Percentiles rank a stretch among this genome's conserved stretches.
Evolutionary conservation across 495 filamentous ascomycete species (phyloP).

Genomic region (Jackrogersella minutella): DNA sequence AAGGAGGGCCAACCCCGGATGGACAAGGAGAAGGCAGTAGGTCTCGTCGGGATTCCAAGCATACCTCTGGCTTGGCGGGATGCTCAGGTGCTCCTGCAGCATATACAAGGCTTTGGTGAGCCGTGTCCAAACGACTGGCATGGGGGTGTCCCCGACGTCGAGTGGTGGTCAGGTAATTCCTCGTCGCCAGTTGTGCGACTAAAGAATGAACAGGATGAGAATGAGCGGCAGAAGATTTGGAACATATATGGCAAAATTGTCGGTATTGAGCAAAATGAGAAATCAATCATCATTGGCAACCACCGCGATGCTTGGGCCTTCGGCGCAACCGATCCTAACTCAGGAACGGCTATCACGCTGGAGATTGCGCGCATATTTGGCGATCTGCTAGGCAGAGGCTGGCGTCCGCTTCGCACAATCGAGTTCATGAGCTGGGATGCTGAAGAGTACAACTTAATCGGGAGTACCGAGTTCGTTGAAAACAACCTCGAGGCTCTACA

Average conservation of each 20-base stretch:
- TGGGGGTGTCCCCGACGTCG: constrained; percentile 74
- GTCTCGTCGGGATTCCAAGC: constrained; percentile 83
- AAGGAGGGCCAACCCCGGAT: constrained; percentile 71
- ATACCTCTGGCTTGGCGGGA: constrained; percentile 89
- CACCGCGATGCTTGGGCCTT: constrained; percentile 95
- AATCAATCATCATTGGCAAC: constrained; percentile 90
- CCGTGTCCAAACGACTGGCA: constrained; percentile 76
- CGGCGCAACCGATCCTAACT: constrained; percentile 84
- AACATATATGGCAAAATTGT: constrained; percentile 85
- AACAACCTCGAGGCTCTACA: constrained; percentile 82
- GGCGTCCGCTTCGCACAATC: constrained; percentile 91
- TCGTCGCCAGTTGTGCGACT: constrained; percentile 81
- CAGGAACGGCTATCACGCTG: constrained; percentile 88
- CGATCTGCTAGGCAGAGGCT: constrained; percentile 74
- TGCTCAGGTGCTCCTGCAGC: constrained; percentile 79
- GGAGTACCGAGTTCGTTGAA: constrained; percentile 95
- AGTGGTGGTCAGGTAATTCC: constrained; percentile 83
- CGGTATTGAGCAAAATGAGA: constrained; percentile 83
- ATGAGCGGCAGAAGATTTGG: constrained; percentile 82
- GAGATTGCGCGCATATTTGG: constrained; percentile 87
- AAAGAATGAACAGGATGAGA: constrained; percentile 88
- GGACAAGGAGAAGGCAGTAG: constrained; percentile 72
- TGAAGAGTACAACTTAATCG: constrained; percentile 91
- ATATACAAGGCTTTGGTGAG: constrained; percentile 78
- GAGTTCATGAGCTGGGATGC: constrained; percentile 96